Conservation (phyloP, 257 asterid genomes). For the Primulina eburnea region DNA sequence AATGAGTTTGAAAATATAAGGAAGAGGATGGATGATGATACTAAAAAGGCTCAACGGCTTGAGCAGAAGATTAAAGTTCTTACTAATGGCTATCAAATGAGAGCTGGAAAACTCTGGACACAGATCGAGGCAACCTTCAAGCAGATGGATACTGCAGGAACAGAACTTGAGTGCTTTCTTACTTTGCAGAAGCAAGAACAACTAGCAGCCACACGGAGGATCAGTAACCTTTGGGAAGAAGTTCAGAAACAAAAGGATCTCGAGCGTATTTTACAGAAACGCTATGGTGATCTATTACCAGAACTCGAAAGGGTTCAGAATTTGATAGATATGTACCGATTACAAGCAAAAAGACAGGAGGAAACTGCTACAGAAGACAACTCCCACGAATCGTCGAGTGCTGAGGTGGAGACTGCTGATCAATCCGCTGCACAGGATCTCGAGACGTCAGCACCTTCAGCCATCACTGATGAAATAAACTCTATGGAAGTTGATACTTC, state of each 20-base stretch:
- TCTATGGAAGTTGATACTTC: constrained; percentile 19
- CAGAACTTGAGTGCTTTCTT: constrained; percentile 84
- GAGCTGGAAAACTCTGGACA: constrained; percentile 75
- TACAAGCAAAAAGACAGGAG: constrained; percentile 47
- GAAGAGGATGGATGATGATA: constrained; percentile 85
- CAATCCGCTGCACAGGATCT: constrained; percentile 26
- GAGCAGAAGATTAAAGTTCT: constrained; percentile 90
- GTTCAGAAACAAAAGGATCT: constrained; percentile 97
- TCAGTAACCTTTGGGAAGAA: constrained; percentile 90
- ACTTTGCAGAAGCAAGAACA: constrained; percentile 84
- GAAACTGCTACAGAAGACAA: constrained; percentile 38
- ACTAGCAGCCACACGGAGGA: constrained; percentile 68
- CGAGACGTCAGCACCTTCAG: constrained; percentile 21
- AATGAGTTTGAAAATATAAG: constrained; percentile 78
- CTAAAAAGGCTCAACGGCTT: constrained; percentile 75
- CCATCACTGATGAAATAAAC: constrained; percentile 21
- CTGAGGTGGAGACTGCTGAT: constrained; percentile 30
- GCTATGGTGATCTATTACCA: constrained; percentile 58
- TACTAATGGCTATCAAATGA: constrained; percentile 88
- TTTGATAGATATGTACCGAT: constrained; percentile 40
- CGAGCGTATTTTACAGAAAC: constrained; percentile 63
- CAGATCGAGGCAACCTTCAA: constrained; percentile 73
- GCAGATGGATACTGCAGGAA: constrained; percentile 84
- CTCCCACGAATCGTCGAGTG: constrained; percentile 27
- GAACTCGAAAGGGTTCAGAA: constrained; percentile 56